Conservation (phyloP, 2,329 filamentous ascomycete genomes). For the Cladosporium oxysporum region DNA sequence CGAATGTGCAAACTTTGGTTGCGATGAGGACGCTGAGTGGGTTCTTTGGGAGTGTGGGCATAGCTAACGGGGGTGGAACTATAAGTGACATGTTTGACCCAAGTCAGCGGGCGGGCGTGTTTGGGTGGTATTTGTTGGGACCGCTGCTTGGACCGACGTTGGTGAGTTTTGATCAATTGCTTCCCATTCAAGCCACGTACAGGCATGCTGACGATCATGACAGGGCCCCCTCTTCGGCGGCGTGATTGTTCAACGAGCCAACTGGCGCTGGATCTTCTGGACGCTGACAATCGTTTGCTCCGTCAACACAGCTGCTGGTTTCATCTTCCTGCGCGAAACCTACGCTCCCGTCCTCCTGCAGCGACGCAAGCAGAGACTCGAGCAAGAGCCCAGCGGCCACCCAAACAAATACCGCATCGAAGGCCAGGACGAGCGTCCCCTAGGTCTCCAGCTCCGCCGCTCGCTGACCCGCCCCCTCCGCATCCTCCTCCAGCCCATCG, state of each 20-base stretch:
- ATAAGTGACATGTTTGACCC: constrained; percentile 55
- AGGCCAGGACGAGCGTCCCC: constrained; percentile 44
- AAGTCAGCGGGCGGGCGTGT: constrained; percentile 47
- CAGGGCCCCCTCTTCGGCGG: constrained; percentile 47
- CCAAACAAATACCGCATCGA: constrained; percentile 45
- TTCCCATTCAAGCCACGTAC: neutral
- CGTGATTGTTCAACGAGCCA: constrained; percentile 46
- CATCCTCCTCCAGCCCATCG: constrained; percentile 50
- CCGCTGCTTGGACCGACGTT: constrained; percentile 45
- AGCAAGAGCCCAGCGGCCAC: constrained; percentile 36
- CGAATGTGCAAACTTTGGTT: constrained; percentile 50
- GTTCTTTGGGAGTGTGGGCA: constrained; percentile 54
- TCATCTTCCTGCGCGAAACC: constrained; percentile 48
- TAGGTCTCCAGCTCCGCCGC: constrained; percentile 40
- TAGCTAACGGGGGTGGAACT: constrained; percentile 54
- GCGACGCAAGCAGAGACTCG: constrained; percentile 38
- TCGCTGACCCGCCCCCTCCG: constrained; percentile 44
- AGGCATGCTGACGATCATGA: neutral
- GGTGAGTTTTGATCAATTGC: neutral
- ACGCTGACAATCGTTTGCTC: constrained; percentile 46
- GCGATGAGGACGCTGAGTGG: constrained; percentile 48
- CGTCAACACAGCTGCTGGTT: constrained; percentile 45
- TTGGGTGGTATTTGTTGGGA: constrained; percentile 49
- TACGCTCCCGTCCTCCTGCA: constrained; percentile 46
- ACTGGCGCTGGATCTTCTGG: constrained; percentile 55